A percentile compares a stretch with the other conserved stretches of the same genome.
phyloP scores from a whole-genome alignment of 345 rosid species.

The Atalantia buxifolia region DNA sequence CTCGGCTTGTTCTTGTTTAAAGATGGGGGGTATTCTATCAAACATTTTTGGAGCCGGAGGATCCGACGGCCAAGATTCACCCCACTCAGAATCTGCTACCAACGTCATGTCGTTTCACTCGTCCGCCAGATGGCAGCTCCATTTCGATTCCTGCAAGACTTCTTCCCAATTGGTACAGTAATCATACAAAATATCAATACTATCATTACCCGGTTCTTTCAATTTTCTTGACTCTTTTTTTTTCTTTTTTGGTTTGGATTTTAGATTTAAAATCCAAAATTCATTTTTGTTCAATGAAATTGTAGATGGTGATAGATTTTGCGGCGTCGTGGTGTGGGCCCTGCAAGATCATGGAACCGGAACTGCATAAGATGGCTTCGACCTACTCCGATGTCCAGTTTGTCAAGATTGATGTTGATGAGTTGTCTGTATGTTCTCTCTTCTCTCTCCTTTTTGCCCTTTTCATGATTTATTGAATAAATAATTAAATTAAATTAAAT shows the following conservation, averaged over 20 bases:
- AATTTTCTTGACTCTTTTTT: background rate
- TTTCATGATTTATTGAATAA: background rate
- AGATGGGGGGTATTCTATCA: slow-evolving; percentile 52
- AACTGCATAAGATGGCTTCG: slow-evolving; percentile 36
- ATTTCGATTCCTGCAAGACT: slow-evolving; percentile 61
- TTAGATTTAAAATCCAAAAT: background rate
- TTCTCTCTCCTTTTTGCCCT: background rate
- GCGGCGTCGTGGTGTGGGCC: slow-evolving; percentile 92
- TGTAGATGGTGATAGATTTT: slow-evolving; percentile 71
- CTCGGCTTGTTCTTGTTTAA: background rate
- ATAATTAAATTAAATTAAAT: too few relatives aligned
- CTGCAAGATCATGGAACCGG: slow-evolving; percentile 71
- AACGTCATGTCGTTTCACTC: slow-evolving; percentile 55
- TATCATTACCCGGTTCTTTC: background rate
- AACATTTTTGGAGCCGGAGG: slow-evolving; percentile 6
- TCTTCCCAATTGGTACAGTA: slow-evolving; percentile 50
- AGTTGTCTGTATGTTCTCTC: slow-evolving; percentile 51
- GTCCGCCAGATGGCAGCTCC: slow-evolving; percentile 66
- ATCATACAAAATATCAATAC: background rate
- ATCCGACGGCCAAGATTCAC: slow-evolving; percentile 4
- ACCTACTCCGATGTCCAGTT: slow-evolving; percentile 55
- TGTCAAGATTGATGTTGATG: slow-evolving; percentile 86
- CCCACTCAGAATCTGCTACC: slow-evolving; percentile 29
- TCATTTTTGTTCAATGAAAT: background rate
- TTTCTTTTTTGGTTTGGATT: background rate